Evolutionary conservation across 306 rosid species (phyloP), one percentile per base, ranked within the genome.

Genomic region (Inga laurina): DNA sequence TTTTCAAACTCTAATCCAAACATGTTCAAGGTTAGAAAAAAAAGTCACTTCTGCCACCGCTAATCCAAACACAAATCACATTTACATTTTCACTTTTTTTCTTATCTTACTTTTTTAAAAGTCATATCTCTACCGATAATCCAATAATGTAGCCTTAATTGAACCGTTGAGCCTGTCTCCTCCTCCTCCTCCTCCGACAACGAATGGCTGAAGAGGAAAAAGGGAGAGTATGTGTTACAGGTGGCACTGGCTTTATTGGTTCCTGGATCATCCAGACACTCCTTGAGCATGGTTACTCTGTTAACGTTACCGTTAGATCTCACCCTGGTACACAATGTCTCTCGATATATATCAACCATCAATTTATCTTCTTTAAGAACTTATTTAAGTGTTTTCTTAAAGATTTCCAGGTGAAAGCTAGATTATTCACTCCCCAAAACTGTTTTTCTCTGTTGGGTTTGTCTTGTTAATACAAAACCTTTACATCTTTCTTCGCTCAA

Each of bases 161-260:
- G 4, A 12, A 51, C 57, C 57, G 4, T 52, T 22, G 21, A 52
- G 8, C n/a, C 22, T 15, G n/a, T 18, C 22, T 18, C 5, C 59
- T 52, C 1, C 30, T 27, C 18, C 22, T 18, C 9, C 7, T 1
- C 1, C 30, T 27, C 30, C 30, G 0, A 1, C n/a, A n/a, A 1
- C 7, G 4, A 51, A 51, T 79, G 88, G 30, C 30, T 1, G 88
- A 74, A 8, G 67, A 62, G 9, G 14, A 49, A 4, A 66, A 74
- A 48, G 90, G 88, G 2, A 65, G 68, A 43, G 86, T 87, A 0
- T 82, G 88, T 79, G 90, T 84, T 5, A 87, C 90, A 1, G 84
- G 88, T 13, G 90, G 88, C 4, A 79, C 88, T 0, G 86, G 90
- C 66, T 82, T 39, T 14, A 27, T 84, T 44, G 86, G 82, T 24